A percentile compares a stretch with the other conserved stretches of the same genome.
Evolutionary conservation across 1,284 basidiomycete species (phyloP).

Genomic region (Abortiporus biennis): DNA sequence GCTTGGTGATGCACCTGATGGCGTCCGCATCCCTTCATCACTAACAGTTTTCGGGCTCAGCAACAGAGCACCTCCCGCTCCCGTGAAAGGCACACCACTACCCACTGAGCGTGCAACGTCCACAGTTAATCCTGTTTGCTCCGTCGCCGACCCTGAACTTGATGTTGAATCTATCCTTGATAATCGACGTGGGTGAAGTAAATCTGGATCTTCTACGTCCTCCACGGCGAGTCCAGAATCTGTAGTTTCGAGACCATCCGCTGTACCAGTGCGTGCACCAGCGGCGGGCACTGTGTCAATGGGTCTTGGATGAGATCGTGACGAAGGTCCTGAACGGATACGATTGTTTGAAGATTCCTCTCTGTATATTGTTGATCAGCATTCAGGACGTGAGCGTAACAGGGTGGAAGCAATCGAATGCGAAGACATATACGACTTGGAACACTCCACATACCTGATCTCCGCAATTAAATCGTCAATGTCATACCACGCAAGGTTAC

Average conservation of each 20-base stretch:
- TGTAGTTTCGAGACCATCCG: constrained; percentile 60
- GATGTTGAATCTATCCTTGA: constrained; percentile 4
- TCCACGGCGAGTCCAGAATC: constrained; percentile 39
- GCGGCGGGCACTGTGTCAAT: constrained; percentile 67
- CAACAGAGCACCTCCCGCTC: constrained; percentile 2
- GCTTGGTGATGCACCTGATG: neutral
- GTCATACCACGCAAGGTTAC: constrained; percentile 64
- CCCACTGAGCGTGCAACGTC: no score
- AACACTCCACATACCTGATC: constrained; percentile 49
- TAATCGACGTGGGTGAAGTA: constrained; percentile 20
- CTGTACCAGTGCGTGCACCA: constrained; percentile 55
- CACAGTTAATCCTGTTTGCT: neutral
- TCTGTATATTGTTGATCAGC: constrained; percentile 29
- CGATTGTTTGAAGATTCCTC: constrained; percentile 72
- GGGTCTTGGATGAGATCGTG: constrained; percentile 41
- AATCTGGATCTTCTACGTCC: constrained; percentile 41
- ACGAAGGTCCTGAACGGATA: constrained; percentile 57
- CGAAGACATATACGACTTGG: no score
- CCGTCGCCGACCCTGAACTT: constrained; percentile 2
- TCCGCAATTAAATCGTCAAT: constrained; percentile 75
- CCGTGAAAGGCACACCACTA: neutral
- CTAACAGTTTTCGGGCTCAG: constrained; percentile 3
- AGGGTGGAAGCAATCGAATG: no score
- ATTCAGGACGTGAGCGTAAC: no score
- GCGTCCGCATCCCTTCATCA: constrained; percentile 3